Evolutionary conservation across 768 basidiomycete species (phyloP).

Genomic region (Suillus cothurnatus): DNA sequence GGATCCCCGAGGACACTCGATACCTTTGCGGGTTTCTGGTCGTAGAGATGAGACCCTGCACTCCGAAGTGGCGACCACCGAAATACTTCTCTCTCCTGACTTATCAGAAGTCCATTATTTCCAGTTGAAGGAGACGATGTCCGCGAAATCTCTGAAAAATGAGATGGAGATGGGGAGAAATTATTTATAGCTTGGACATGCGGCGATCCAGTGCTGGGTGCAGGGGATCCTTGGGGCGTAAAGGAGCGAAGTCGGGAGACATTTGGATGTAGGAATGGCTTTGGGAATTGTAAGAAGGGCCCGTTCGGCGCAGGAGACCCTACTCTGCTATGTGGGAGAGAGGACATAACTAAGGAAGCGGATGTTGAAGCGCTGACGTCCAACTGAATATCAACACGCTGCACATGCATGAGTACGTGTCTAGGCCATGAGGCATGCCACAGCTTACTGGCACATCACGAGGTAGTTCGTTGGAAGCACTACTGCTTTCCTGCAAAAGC

Average conservation of each 20-base stretch:
- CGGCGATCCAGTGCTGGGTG: conserved; percentile 43
- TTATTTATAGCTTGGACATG: conserved; percentile 45
- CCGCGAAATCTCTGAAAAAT: conserved; percentile 71
- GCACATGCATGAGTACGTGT: conserved; percentile 27
- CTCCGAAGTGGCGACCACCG: conserved; percentile 71
- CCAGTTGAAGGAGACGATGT: conserved; percentile 55
- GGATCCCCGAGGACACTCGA: conserved; percentile 62
- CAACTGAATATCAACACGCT: conserved; percentile 40
- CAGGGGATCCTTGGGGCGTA: conserved; percentile 49
- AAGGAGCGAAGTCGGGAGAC: conserved; percentile 80
- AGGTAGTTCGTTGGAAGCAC: conserved; percentile 29
- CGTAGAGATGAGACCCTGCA: conserved; percentile 60
- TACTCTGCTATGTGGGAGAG: conserved; percentile 41
- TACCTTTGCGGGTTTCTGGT: conserved; percentile 55
- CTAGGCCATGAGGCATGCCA: conserved; percentile 20
- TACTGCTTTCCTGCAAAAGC: conserved; percentile 42
- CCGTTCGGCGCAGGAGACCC: conserved; percentile 38
- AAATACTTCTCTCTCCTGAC: conserved; percentile 59
- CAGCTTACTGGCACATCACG: conserved; percentile 37
- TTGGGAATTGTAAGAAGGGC: conserved; percentile 36
- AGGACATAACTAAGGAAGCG: conserved; percentile 33
- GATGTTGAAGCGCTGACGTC: conserved; percentile 41
- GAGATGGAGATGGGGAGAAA: conserved; percentile 59
- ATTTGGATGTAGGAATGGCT: conserved; percentile 70
- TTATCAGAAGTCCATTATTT: conserved; percentile 22